phyloP scores from a whole-genome alignment of 495 filamentous ascomycete genomes.

The Amorphotheca resinae region DNA sequence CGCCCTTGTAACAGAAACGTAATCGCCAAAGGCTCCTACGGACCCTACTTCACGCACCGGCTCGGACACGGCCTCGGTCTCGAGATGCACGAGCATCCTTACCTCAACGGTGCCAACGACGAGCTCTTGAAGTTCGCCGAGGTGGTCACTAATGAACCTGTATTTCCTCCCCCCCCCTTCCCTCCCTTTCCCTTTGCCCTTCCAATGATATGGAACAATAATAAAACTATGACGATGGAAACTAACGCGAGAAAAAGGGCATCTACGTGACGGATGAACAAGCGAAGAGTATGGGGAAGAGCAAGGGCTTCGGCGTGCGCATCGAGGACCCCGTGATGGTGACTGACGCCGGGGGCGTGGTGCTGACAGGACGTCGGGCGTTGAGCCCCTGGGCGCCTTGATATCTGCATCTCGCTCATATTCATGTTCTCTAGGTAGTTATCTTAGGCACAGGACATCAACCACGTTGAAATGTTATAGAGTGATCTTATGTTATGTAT shows the following conservation, averaged over 20 bases:
- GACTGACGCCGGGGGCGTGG: slow-evolving; percentile 14
- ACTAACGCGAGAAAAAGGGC: no score
- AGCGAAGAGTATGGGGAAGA: slow-evolving; percentile 12
- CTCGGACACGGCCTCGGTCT: slow-evolving; percentile 22
- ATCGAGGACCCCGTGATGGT: slow-evolving; percentile 22
- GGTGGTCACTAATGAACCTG: slow-evolving; percentile 23
- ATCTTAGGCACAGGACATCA: no score
- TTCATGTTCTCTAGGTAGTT: no score
- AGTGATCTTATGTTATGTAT: no score
- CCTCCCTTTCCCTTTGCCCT: not conserved
- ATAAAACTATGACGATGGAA: not conserved
- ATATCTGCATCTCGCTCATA: not conserved
- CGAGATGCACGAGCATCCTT: slow-evolving; percentile 23
- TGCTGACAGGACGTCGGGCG: slow-evolving; percentile 19
- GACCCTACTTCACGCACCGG: slow-evolving; percentile 20
- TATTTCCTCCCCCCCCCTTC: slow-evolving; percentile 3
- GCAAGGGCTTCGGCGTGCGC: slow-evolving; percentile 19
- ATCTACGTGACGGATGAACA: slow-evolving; percentile 22
- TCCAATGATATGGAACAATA: not conserved
- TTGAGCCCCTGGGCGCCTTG: not conserved
- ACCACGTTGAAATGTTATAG: no score
- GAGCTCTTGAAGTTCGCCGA: slow-evolving; percentile 18
- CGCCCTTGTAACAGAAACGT: slow-evolving; percentile 16
- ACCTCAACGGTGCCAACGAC: slow-evolving; percentile 22
- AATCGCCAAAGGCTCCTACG: slow-evolving; percentile 16